Conservation (phyloP, 2,329 filamentous ascomycete species). For the Phialocephala sp. region DNA sequence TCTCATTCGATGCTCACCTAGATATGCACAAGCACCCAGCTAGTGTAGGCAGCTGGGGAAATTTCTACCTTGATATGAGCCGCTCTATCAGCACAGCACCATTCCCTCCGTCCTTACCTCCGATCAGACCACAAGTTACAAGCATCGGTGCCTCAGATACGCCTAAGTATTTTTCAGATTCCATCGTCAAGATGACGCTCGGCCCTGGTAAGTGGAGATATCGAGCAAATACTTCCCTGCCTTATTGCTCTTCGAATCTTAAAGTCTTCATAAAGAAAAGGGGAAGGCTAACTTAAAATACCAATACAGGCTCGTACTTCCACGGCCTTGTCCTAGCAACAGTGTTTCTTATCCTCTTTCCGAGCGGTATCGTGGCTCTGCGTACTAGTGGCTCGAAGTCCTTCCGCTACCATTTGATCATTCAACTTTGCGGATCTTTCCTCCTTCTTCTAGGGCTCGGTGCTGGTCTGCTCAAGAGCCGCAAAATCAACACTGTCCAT, state of each 20-base stretch:
- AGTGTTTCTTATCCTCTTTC: background rate
- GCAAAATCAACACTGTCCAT: background rate
- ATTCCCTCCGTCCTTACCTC: background rate
- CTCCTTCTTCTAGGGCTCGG: background rate
- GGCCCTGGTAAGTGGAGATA: background rate
- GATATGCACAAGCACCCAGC: constrained; percentile 1
- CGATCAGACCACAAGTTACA: background rate
- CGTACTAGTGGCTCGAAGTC: background rate
- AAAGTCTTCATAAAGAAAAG: no score
- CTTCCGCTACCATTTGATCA: background rate
- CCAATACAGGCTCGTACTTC: background rate
- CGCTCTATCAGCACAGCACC: background rate
- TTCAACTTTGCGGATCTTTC: background rate
- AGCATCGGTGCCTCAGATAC: background rate
- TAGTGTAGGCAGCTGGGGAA: background rate
- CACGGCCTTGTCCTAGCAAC: background rate
- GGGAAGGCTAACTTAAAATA: no score
- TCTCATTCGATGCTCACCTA: constrained; percentile 3
- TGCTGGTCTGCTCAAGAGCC: background rate
- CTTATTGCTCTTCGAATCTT: no score
- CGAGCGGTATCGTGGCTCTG: background rate
- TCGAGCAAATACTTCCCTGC: no score
- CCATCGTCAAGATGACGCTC: background rate
- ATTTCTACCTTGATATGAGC: background rate
- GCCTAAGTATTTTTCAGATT: background rate